These are phyloP conservation scores for Haberlea rhodopensis DNA, from an alignment of 257 asterid genomes.

Conservation along the genomic window DNA sequence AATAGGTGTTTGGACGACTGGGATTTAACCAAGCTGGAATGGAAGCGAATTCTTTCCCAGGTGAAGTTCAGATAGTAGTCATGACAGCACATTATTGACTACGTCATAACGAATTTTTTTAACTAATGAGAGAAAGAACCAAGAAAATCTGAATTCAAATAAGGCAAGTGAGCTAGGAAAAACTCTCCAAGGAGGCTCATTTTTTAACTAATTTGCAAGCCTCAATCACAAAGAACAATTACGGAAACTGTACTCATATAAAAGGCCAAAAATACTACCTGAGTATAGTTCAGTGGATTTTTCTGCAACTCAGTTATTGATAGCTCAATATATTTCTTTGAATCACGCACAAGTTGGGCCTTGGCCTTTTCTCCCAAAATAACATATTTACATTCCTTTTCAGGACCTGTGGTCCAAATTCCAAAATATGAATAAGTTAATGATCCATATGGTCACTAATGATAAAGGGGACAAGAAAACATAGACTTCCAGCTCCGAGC, in stretches of 20 bases:
- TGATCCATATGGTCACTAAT: conserved; percentile 7
- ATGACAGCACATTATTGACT: not conserved
- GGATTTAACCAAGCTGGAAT: not conserved
- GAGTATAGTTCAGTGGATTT: conserved; percentile 89
- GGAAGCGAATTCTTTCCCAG: not conserved
- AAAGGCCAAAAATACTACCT: conserved; percentile 45
- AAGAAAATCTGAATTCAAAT: not conserved
- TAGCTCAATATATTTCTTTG: conserved; percentile 66
- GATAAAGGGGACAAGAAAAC: conserved; percentile 12
- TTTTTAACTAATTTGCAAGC: not conserved
- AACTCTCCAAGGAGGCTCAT: not conserved
- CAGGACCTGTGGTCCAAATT: conserved; percentile 63
- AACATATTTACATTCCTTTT: conserved; percentile 72
- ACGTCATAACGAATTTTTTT: not conserved
- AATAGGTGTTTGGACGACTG: not conserved
- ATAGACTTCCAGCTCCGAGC: conserved; percentile 6
- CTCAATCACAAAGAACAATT: conserved; percentile 2
- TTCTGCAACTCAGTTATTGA: conserved; percentile 84
- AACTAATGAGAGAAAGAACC: conserved; percentile 1
- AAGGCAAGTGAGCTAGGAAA: not conserved
- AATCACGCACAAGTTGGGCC: conserved; percentile 89
- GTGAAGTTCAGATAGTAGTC: not conserved
- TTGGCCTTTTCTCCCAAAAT: conserved; percentile 95
- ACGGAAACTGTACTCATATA: not conserved
- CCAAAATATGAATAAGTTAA: not conserved